Evolutionary conservation across 1,284 basidiomycete genomes (phyloP), one percentile per base, ranked within the genome.

Genomic region (Marasmius oreades): DNA sequence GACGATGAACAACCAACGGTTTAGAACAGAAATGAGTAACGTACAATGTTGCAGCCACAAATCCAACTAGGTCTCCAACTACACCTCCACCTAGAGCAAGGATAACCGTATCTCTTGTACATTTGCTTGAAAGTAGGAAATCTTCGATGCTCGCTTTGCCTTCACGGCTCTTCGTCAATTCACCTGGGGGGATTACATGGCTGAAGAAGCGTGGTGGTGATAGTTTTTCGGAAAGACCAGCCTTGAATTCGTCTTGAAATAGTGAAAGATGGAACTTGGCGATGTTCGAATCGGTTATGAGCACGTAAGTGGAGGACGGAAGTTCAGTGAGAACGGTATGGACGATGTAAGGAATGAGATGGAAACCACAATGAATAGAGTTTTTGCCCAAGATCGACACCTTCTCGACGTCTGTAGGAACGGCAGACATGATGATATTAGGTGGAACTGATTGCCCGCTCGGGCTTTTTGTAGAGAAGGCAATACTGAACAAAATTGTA

Each of bases 1-100:
- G 45, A 39, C 34, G 31, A 46, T 39, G 39, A 42, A 16, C 39
- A 16, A 42, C 14, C 10, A 7, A 8, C 11, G 7, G 48, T 39
- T 8, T 31, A 16, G 20, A 50, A 45, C 24, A 51, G 37, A 36
- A 18, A 50, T 47, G 18, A 43, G 28, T 59, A 1, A 82, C 91
- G 75, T 66, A 94, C 93, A 98, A 97, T n/a, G 96, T 99, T 2
- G 97, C 93, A 26, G 96, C 92, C 51, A 98, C 95, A 66, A 98
- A 99, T 42, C 96, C 96, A 57, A 94, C 88, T 18, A 99, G 79
- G 74, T 99, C 96, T 23, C 93, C 97, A 62, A 99, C 93, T 59
- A 99, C 96, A 52, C 96, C 96, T 37, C 96, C 96, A 23, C 96
- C 96, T 31, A 99, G 82, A 0, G 96, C 96, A 52, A 99, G 77